A percentile compares a stretch with the other conserved stretches of the same genome.
These are phyloP conservation scores for Mucor piriformis DNA, from an alignment of 371 early-diverging fungal species.

Conservation along the genomic window DNA sequence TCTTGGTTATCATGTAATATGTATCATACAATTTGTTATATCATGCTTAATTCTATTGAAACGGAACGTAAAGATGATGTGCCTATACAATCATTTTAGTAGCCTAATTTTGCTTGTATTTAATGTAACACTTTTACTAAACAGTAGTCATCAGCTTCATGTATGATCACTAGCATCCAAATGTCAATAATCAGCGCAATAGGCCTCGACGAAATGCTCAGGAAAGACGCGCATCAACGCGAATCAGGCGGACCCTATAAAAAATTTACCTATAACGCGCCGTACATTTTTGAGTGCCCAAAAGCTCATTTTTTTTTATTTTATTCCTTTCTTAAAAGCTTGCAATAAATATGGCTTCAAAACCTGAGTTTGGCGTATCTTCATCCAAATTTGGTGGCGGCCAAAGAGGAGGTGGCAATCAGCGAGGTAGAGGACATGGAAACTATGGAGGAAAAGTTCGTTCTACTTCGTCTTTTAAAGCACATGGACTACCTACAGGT, in stretches of 20 bases:
- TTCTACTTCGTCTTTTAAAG: constrained; percentile 24
- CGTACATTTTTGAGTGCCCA: too few species aligned
- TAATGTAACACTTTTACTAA: too few species aligned
- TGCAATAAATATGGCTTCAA: constrained; percentile 19
- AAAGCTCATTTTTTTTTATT: constrained; percentile 6
- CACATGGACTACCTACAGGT: constrained; percentile 23
- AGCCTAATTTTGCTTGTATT: too few species aligned
- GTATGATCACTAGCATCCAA: too few species aligned
- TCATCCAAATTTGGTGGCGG: constrained; percentile 20
- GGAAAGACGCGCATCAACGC: neutral
- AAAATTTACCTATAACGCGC: neutral
- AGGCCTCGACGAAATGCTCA: too few species aligned
- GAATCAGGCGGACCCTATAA: neutral
- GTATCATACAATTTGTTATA: too few species aligned
- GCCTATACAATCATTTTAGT: too few species aligned
- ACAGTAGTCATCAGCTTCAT: too few species aligned
- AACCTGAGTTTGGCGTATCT: constrained; percentile 36
- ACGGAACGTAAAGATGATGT: too few species aligned
- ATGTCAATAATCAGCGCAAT: too few species aligned
- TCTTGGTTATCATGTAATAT: too few species aligned
- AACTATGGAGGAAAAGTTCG: constrained; percentile 9
- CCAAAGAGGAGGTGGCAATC: neutral
- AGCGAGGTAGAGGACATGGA: constrained; percentile 3
- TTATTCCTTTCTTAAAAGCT: neutral
- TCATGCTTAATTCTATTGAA: too few species aligned